Percentiles rank a stretch among this genome's conserved stretches.
Evolutionary conservation across 352 stramenopile genomes (phyloP).

Genomic region (Phytophthora melonis): DNA sequence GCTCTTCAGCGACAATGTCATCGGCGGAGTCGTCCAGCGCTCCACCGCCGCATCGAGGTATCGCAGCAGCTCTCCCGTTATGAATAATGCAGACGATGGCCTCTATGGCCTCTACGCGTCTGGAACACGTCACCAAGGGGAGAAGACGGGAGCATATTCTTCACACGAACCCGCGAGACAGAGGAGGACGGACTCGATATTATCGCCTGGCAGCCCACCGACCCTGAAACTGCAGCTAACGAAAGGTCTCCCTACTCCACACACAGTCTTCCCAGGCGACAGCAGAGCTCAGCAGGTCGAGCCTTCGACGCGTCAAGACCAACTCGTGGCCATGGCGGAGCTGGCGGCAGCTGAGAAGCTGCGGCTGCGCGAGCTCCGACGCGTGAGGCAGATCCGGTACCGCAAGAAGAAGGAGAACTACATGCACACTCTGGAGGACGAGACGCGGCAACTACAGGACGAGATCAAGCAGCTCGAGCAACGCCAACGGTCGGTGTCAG

Average conservation of each 20-base stretch:
- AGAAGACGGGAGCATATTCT: not conserved
- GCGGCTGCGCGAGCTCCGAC: not conserved
- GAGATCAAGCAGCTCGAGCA: slow-evolving; percentile 6
- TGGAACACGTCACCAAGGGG: not conserved
- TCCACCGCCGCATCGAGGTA: not conserved
- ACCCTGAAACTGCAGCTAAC: not conserved
- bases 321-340: not conserved
- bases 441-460: not conserved
- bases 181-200: not conserved
- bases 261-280: not conserved
- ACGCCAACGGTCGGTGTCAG: not conserved
- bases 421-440: slow-evolving; percentile 1
- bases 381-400: slow-evolving; percentile 2
- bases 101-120: not conserved
- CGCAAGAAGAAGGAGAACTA: slow-evolving; percentile 10
- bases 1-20: slow-evolving; percentile 3
- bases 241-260: not conserved
- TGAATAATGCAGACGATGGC: not conserved
- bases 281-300: not conserved
- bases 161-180: not conserved
- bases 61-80: not conserved
- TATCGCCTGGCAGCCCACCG: not conserved
- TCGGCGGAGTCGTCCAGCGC: not conserved
- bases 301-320: not conserved
- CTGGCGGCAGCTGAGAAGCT: not conserved